Conservation (phyloP, 2,329 filamentous ascomycete species). For the Talaromyces sp. region DNA sequence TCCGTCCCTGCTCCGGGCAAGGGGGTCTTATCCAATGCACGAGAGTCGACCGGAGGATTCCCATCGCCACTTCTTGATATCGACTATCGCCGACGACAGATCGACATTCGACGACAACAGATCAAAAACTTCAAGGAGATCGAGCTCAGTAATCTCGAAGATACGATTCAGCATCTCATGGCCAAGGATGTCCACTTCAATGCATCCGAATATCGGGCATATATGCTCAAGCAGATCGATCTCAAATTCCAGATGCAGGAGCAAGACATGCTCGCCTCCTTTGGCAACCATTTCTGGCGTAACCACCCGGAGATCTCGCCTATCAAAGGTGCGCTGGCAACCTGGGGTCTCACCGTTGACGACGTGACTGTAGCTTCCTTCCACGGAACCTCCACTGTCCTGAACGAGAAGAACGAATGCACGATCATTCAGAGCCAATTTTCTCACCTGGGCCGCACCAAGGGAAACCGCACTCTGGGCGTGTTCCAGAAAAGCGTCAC, state of each 20-base stretch:
- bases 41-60: constrained; percentile 78
- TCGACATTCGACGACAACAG: not conserved
- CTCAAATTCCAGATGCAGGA: not conserved
- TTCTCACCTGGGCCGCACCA: constrained; percentile 86
- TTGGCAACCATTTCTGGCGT: constrained; percentile 99
- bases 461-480: constrained; percentile 92
- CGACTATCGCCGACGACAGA: constrained; percentile 1
- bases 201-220: not conserved
- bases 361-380: constrained; percentile 94
- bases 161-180: not conserved
- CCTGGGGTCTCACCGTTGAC: constrained; percentile 96
- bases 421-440: constrained; percentile 96
- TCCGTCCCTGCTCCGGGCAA: constrained; percentile 97
- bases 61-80: constrained; percentile 94
- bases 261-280: constrained; percentile 1
- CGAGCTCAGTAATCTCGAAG: not conserved
- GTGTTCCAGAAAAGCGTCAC: constrained; percentile 99
- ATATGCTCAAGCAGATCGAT: constrained; percentile 4
- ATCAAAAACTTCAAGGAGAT: not conserved
- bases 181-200: not conserved
- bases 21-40: constrained; percentile 74
- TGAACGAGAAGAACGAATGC: constrained; percentile 99
- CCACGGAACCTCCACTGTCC: constrained; percentile 97
- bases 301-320: constrained; percentile 88
- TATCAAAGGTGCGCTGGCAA: constrained; percentile 89